Evolutionary conservation across 371 early-diverging fungal species (phyloP).

Genomic region (Apophysomyces trapeziformis): DNA sequence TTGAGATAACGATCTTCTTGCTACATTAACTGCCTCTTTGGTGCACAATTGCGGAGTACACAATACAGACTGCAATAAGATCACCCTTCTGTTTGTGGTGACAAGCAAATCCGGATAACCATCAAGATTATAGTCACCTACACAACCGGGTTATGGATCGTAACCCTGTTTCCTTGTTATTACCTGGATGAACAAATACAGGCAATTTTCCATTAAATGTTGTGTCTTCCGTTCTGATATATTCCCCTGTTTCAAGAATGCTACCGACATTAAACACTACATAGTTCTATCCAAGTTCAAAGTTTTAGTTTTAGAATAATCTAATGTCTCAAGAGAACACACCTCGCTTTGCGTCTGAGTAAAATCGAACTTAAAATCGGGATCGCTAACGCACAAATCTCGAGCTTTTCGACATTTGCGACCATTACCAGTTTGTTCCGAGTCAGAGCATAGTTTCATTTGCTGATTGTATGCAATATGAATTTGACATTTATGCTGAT

Average conservation of each 20-base stretch:
- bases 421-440: constrained; percentile 30
- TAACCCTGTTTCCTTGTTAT: neutral
- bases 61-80: constrained; percentile 64
- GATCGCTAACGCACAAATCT: constrained; percentile 78
- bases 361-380: constrained; percentile 70
- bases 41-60: constrained; percentile 57
- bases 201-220: constrained; percentile 64
- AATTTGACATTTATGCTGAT: constrained; percentile 59
- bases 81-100: constrained; percentile 49
- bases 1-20: constrained; percentile 61
- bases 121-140: constrained; percentile 89
- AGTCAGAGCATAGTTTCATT: constrained; percentile 73
- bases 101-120: constrained; percentile 90
- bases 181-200: constrained; percentile 53
- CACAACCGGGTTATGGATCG: neutral
- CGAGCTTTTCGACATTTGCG: constrained; percentile 63
- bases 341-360: constrained; percentile 47
- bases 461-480: constrained; percentile 86
- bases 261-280: constrained; percentile 50
- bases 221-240: constrained; percentile 44
- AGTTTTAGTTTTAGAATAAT: neutral
- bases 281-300: constrained; percentile 34
- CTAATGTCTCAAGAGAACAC: neutral
- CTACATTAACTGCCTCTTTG: constrained; percentile 35
- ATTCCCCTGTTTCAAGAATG: constrained; percentile 53